Evolutionary conservation across 1,139 yeast genomes (phyloP), one percentile per base, ranked within the genome.

Genomic region (Suhomyces anneliseae): DNA sequence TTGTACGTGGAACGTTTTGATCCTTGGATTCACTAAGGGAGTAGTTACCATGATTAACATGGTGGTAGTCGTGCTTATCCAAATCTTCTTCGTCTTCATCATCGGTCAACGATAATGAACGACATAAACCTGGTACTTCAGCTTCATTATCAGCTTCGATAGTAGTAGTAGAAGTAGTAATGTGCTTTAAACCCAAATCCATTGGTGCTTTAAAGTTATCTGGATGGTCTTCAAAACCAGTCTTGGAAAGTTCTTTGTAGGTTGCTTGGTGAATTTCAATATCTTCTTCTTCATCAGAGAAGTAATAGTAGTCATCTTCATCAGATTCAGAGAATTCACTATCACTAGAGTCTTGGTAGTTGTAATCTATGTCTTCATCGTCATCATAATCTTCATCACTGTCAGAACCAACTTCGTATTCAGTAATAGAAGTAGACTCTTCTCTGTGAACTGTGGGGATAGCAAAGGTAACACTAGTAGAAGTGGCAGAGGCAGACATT

Each of bases 251-350:
- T 62, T 57, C 43, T 65, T 58, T n/a, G 54, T 54, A 26, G 70
- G 67, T 43, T 66, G 55, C 44, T 57, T 51, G 47, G 58, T 61
- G 50, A 51, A 64, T 19, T 6, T 19, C 6, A n/a, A 35, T 4
- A 29, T 27, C 31, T 15, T 40, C 49, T 11, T 46, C 49, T 11
- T 46, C 49, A 27, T 60, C 66, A 40, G 57, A 64, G n/a, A 68
- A 65, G 46, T 65, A 64, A 50, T 64, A 66, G 52, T 68, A 66
- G 54, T 66, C 62, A 46, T 67, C 57, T 33, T 43, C 65, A 40
- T 67, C 58, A n/a, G 51, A 43, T 41, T 60, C 62, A 36, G 38
- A 33, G 36, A 34, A 37, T 35, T 38, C 42, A 26, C 40, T 33
- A 9, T 36, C 40, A 14, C 43, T 45, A 10, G 38, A 29, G 12